phyloP scores from a whole-genome alignment of 768 basidiomycete genomes.

The Austroboletus eburneus region DNA sequence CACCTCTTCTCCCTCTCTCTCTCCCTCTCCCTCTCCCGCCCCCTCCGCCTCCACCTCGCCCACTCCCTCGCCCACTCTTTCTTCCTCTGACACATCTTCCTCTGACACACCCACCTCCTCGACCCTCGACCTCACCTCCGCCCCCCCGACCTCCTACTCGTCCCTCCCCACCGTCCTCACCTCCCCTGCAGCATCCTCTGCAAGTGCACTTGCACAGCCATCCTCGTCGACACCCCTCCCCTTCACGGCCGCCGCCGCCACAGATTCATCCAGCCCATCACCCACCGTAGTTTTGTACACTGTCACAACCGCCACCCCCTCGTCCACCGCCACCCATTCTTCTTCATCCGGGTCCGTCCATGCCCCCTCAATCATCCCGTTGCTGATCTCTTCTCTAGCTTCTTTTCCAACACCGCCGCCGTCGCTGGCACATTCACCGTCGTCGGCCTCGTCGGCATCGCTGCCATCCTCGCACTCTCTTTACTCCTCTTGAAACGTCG shows the following conservation, averaged over 20 bases:
- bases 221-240: too few relatives aligned
- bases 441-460: slow-evolving; percentile 35
- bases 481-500: slow-evolving; percentile 32
- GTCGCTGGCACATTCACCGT: slow-evolving; percentile 44
- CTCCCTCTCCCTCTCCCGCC: background rate
- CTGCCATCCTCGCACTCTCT: slow-evolving; percentile 26
- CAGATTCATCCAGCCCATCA: background rate
- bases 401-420: slow-evolving; percentile 44
- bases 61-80: background rate
- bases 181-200: background rate
- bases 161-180: too few relatives aligned
- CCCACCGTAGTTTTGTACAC: background rate
- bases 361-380: too few relatives aligned
- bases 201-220: background rate
- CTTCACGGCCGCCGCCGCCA: background rate
- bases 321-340: slow-evolving; percentile 11
- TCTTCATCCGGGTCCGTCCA: slow-evolving; percentile 25
- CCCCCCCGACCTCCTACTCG: too few relatives aligned
- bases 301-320: slow-evolving; percentile 4
- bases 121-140: too few relatives aligned
- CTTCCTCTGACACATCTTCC: background rate
- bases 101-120: background rate
- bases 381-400: slow-evolving; percentile 30
- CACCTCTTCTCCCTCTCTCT: background rate
- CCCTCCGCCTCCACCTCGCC: background rate